Evolutionary conservation across 192 early-diverging fungal genomes (phyloP), one percentile per base, ranked within the genome.

Genomic region (Obelidium mucronatum): DNA sequence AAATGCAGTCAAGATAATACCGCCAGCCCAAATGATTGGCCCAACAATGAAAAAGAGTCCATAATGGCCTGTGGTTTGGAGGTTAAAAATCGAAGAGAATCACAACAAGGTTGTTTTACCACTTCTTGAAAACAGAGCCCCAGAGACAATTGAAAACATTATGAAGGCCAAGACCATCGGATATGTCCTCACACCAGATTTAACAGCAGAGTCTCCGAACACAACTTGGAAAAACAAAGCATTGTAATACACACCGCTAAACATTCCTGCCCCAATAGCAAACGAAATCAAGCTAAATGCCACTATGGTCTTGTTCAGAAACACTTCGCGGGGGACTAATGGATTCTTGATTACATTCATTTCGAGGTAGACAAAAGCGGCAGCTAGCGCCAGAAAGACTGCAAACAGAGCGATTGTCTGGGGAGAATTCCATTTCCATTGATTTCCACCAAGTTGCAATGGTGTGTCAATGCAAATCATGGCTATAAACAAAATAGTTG

Each of bases 221-320:
- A 95, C 92, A 56, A 97, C 83, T 78, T 95, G 89, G 79, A 96
- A 94, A 79, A 91, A 95, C 42, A 82, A 59, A 33, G 93, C 90
- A n/a, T 92, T 70, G 78, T 94, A 96, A 77, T 90, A 95, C 17
- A 92, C 86, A 24, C 80, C 56, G 15, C 81, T 33, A 42, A 85
- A 77, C 55, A 84, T 78, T 4, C 60, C 15, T 24, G 79, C 76
- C 30, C 85, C 88, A 40, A 84, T 30, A 54, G 58, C 81, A 30
- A 79, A 74, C 8, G 78, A 56, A 5, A 62, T 72, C 3, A 48
- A 3, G 30, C 53, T 19, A 8, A 39, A 22, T 13, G 73, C 52
- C 13, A 24, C 33, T 42, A 78, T 66, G 8, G 54, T 65, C 44
- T 6, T 5, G 24, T 35, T 60, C 30, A 35, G 8, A 40, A 80